phyloP scores from a whole-genome alignment of 768 basidiomycete species.

The Rhodotorula graminis region DNA sequence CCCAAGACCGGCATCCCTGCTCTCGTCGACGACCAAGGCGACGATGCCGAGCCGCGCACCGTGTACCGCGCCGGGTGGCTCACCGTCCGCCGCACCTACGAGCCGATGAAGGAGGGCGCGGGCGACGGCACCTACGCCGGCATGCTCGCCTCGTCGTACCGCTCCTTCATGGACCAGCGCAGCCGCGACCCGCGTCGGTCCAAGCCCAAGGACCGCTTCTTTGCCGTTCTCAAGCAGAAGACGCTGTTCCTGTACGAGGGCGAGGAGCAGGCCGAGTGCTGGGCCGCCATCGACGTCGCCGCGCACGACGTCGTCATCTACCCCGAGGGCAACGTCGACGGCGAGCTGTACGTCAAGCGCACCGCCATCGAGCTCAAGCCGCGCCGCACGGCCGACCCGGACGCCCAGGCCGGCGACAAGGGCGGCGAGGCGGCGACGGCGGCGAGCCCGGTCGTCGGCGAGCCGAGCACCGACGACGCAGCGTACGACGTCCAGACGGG shows the following conservation, averaged over 20 bases:
- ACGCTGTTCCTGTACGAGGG: conserved; percentile 91
- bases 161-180: conserved; percentile 41
- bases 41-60: conserved; percentile 41
- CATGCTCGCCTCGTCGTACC: conserved; percentile 41
- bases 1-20: background rate
- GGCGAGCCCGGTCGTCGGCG: background rate
- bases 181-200: conserved; percentile 71
- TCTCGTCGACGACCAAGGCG: background rate
- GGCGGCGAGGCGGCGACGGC: background rate
- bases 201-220: conserved; percentile 88
- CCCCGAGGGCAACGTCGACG: conserved; percentile 62
- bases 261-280: conserved; percentile 82
- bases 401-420: conserved; percentile 14
- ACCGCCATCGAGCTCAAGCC: conserved; percentile 62
- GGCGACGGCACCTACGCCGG: conserved; percentile 35
- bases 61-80: conserved; percentile 61
- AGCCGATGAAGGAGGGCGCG: conserved; percentile 16
- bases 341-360: conserved; percentile 82
- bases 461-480: conserved; percentile 17
- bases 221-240: conserved; percentile 81
- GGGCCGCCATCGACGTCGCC: conserved; percentile 79
- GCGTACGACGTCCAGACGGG: conserved; percentile 51
- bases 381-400: conserved; percentile 34
- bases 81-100: conserved; percentile 53
- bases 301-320: conserved; percentile 69